Evolutionary conservation across 2,329 filamentous ascomycete species (phyloP).

Genomic region (Blastomyces silverae): DNA sequence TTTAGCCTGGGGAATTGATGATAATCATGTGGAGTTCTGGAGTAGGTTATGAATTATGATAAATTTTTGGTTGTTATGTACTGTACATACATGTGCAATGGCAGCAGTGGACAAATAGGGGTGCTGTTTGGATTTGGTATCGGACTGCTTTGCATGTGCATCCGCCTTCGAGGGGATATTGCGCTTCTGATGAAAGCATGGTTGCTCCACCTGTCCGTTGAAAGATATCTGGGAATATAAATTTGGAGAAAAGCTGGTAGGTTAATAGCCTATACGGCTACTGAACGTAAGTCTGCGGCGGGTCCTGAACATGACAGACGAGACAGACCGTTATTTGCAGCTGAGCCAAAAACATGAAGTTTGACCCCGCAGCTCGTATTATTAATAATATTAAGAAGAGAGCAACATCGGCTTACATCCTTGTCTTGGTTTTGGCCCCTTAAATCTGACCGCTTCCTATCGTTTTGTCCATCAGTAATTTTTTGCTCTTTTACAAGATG

Average conservation of each 20-base stretch:
- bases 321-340: neutral
- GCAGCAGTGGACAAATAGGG: conserved; percentile 44
- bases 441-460: too few species aligned
- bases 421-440: neutral
- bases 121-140: conserved; percentile 25
- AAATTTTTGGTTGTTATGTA: neutral
- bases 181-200: conserved; percentile 13
- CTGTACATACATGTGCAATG: conserved; percentile 36
- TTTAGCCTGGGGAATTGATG: neutral
- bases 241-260: neutral
- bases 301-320: neutral
- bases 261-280: neutral
- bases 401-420: neutral
- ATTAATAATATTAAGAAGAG: too few species aligned
- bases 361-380: neutral
- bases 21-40: neutral
- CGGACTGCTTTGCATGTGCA: conserved; percentile 28
- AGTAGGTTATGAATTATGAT: neutral
- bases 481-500: neutral
- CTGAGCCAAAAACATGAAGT: too few species aligned
- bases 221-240: neutral
- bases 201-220: neutral
- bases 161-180: conserved; percentile 26
- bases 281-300: neutral
- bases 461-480: neutral